A percentile compares a stretch with the other conserved stretches of the same genome.
These are phyloP conservation scores for Eremomyces bilateralis DNA, from an alignment of 495 filamentous ascomycete species.

Conservation along the genomic window DNA sequence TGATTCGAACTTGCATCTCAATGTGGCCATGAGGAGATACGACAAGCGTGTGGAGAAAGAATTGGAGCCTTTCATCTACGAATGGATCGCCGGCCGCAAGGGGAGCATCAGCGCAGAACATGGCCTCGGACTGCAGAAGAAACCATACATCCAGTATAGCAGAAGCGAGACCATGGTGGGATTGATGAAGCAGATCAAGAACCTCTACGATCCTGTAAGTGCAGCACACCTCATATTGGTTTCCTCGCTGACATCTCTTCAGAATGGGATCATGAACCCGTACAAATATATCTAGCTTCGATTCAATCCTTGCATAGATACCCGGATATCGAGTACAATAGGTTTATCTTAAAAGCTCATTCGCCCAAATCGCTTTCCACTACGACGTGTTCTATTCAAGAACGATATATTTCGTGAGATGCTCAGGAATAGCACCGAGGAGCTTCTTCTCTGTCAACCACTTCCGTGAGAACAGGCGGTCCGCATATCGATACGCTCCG, in stretches of 20 bases:
- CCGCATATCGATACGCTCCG: constrained; percentile 89
- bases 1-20: constrained; percentile 84
- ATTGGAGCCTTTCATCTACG: constrained; percentile 88
- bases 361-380: too few species aligned
- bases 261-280: constrained; percentile 79
- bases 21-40: constrained; percentile 59
- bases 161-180: constrained; percentile 63
- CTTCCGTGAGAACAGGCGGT: constrained; percentile 69
- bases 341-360: too few species aligned
- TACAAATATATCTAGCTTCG: constrained; percentile 35
- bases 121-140: constrained; percentile 84
- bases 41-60: constrained; percentile 74
- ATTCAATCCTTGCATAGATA: too few species aligned
- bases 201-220: constrained; percentile 73
- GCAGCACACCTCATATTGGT: not conserved
- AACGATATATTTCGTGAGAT: constrained; percentile 81
- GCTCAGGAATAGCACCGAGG: constrained; percentile 59
- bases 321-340: too few species aligned
- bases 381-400: too few species aligned
- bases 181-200: constrained; percentile 88
- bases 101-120: constrained; percentile 95
- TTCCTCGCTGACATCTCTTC: constrained; percentile 5
- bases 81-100: constrained; percentile 72
- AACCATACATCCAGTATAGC: constrained; percentile 81
- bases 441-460: constrained; percentile 79